phyloP scores from a whole-genome alignment of 23 red algal genomes.

The Gracilaria caudata region DNA sequence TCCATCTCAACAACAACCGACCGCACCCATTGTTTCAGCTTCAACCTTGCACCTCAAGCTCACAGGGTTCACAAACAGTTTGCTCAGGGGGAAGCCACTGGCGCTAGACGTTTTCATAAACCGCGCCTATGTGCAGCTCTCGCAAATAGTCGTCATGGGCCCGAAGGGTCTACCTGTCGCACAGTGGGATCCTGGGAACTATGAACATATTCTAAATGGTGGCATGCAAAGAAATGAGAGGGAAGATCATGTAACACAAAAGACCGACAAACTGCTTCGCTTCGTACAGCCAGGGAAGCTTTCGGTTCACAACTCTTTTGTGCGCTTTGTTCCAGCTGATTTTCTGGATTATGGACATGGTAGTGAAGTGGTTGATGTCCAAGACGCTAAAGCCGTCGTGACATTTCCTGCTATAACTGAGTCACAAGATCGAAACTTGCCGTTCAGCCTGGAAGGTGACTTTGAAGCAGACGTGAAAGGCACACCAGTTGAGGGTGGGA shows the following conservation, averaged over 20 bases:
- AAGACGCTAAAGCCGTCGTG: slow-evolving; percentile 12
- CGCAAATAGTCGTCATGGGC: slow-evolving; percentile 29
- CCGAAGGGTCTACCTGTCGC: slow-evolving; percentile 42
- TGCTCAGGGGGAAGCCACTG: slow-evolving; percentile 22
- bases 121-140: slow-evolving; percentile 22
- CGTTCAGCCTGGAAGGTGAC: slow-evolving; percentile 37
- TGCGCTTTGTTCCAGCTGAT: slow-evolving; percentile 41
- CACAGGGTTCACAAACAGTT: slow-evolving; percentile 9
- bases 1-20: slow-evolving; percentile 25
- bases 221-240: neutral
- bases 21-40: slow-evolving; percentile 38
- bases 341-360: slow-evolving; percentile 70
- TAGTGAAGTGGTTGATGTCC: slow-evolving; percentile 32
- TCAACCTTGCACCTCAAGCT: slow-evolving; percentile 11
- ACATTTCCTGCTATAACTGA: slow-evolving; percentile 14
- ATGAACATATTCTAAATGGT: neutral
- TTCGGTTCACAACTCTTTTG: slow-evolving; percentile 25
- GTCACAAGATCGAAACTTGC: neutral
- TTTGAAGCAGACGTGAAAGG: slow-evolving; percentile 34
- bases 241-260: neutral
- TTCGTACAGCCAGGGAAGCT: slow-evolving; percentile 48
- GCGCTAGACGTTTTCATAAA: slow-evolving; percentile 8
- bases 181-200: slow-evolving; percentile 52
- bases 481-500: slow-evolving; percentile 49
- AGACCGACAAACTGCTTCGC: neutral